phyloP scores from a whole-genome alignment of 225 moss, liverwort and hornwort species.

The Thuidium tamariscinum region DNA sequence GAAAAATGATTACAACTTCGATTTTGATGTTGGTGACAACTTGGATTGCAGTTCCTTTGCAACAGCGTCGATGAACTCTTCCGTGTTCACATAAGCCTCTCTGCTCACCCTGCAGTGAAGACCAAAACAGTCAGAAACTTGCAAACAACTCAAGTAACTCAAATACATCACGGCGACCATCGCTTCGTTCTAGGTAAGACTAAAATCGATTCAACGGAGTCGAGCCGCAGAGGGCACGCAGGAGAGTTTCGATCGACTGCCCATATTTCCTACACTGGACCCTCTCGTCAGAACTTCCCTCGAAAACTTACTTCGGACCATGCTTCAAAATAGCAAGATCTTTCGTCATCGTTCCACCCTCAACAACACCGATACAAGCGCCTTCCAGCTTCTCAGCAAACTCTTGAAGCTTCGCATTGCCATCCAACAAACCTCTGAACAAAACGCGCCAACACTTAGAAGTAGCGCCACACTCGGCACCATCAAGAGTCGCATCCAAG shows the following conservation, averaged over 20 bases:
- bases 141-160: background rate
- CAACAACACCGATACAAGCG: conserved; percentile 69
- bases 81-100: conserved; percentile 30
- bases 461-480: background rate
- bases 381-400: conserved; percentile 77
- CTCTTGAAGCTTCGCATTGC: conserved; percentile 42
- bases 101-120: conserved; percentile 12
- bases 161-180: background rate
- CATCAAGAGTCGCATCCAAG: background rate
- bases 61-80: conserved; percentile 49
- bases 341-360: conserved; percentile 88
- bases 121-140: background rate
- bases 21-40: conserved; percentile 9
- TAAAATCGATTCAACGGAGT: background rate
- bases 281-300: background rate
- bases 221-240: background rate
- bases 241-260: background rate
- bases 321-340: conserved; percentile 80
- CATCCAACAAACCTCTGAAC: conserved; percentile 62
- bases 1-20: conserved; percentile 32
- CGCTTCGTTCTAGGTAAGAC: background rate
- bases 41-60: conserved; percentile 31
- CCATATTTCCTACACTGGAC: background rate
- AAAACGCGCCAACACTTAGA: background rate
- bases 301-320: conserved; percentile 58